Evolutionary conservation across 305 asterid genomes (phyloP), one percentile per base, ranked within the genome.

Genomic region (Petunia hybrid): DNA sequence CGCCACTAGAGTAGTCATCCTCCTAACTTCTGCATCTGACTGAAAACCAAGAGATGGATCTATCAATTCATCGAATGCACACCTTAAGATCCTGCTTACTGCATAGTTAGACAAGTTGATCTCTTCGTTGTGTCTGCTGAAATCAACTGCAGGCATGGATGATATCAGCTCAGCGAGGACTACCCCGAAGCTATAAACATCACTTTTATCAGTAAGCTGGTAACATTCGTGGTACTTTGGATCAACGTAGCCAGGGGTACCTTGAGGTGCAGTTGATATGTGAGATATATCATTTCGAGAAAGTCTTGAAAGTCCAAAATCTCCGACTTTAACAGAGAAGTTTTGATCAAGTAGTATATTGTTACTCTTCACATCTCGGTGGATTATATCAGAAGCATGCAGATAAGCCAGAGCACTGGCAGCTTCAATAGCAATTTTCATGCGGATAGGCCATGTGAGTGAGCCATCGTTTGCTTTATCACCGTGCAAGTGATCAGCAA

Each of bases 211-310:
- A 0, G 98, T 94, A 1, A 94, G 85, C 60, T 90, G 95, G 81
- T 94, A 94, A 68, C 91, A 92, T 16, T 94, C 93, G 80, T 94
- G 91, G 66, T 94, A 94, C 79, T 92, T 96, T 3, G 98, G 98
- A 78, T 94, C 98, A 3, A 94, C 92, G 42, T 92, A 94, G 0
- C 97, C 97, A 0, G 98, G 98, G 1, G 98, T 92, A 45, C 98
- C 97, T 67, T 91, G 98, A 4, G 98, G 98, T 53, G 97, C 95
- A 3, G 98, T 94, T 40, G 97, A 94, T 77, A 94, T 79, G 76
- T 94, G 98, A 4, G 90, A 93, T 75, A 86, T 93, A 41, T 94
- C 86, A 2, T 2, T 77, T 0, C 95, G 98, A 86, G 90, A 90
- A 8, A 91, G 87, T 45, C 94, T 82, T 0, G 98, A 94, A 1